Evolutionary conservation across 257 asterid genomes (phyloP).

Genomic region (Solanum lignicaule): DNA sequence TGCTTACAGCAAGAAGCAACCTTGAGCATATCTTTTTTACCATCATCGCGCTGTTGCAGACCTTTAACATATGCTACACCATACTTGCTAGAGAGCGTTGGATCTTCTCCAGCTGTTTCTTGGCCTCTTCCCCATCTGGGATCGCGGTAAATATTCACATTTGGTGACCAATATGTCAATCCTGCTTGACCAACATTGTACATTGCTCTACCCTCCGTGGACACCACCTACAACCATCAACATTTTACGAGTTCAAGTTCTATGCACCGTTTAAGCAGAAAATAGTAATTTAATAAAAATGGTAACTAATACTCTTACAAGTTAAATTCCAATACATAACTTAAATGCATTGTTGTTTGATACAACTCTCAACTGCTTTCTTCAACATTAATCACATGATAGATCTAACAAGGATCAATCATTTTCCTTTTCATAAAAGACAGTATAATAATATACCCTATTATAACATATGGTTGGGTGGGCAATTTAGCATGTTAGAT

Average conservation of each 20-base stretch:
- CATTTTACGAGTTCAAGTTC: not conserved
- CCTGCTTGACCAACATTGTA: conserved; percentile 87
- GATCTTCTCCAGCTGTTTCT: conserved; percentile 98
- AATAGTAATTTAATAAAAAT: not conserved
- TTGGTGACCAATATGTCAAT: conserved; percentile 92
- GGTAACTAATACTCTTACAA: not conserved
- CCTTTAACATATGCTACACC: conserved; percentile 59
- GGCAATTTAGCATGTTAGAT: not conserved
- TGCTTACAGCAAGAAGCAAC: conserved; percentile 71
- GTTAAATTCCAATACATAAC: not conserved
- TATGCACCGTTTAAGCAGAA: not conserved
- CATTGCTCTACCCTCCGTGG: conserved; percentile 97
- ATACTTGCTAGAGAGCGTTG: conserved; percentile 45
- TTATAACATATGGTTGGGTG: not conserved
- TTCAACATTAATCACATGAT: not conserved
- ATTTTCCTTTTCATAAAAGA: not conserved
- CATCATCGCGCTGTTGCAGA: conserved; percentile 63
- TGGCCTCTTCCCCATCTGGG: conserved; percentile 99
- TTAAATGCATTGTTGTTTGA: not conserved
- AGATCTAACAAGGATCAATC: not conserved
- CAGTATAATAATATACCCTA: not conserved
- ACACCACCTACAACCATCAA: conserved; percentile 50
- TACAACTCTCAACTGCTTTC: not conserved
- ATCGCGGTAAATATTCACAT: conserved; percentile 79
- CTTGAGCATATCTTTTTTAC: conserved; percentile 50